Evolutionary conservation across 2,329 filamentous ascomycete species (phyloP).

Genomic region (Thelonectria blattea): DNA sequence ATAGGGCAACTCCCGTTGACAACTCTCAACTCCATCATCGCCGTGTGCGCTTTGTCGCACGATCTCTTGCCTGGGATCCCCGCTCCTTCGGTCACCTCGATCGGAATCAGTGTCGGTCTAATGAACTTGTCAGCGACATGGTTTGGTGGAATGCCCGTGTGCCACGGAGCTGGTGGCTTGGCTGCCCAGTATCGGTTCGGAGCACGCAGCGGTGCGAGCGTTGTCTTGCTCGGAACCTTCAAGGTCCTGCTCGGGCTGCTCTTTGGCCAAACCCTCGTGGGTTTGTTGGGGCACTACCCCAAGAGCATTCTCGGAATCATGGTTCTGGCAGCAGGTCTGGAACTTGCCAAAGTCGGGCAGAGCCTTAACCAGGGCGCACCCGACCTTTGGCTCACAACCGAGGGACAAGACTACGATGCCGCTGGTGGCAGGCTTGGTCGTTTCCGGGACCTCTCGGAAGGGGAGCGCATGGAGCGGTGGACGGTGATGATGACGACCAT

Average conservation of each 20-base stretch:
- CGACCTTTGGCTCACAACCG: conserved; percentile 61
- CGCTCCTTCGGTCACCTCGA: conserved; percentile 72
- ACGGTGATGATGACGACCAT: conserved; percentile 90
- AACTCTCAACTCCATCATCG: conserved; percentile 90
- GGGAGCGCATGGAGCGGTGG: conserved; percentile 78
- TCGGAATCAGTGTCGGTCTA: conserved; percentile 79
- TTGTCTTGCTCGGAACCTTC: conserved; percentile 77
- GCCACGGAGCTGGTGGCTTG: conserved; percentile 89
- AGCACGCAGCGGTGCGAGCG: conserved; percentile 82
- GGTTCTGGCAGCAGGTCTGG: conserved; percentile 87
- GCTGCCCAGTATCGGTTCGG: conserved; percentile 93
- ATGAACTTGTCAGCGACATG: conserved; percentile 89
- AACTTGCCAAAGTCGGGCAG: conserved; percentile 84
- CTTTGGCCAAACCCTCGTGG: conserved; percentile 76
- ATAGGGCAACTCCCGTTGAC: conserved; percentile 90
- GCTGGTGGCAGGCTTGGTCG: conserved; percentile 44
- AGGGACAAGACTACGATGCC: conserved; percentile 46
- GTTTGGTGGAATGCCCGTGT: conserved; percentile 95
- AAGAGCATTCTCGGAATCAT: conserved; percentile 81
- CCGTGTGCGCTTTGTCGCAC: conserved; percentile 77
- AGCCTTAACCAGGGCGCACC: conserved; percentile 76
- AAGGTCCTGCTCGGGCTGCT: conserved; percentile 80
- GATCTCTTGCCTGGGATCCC: conserved; percentile 76
- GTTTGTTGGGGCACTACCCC: conserved; percentile 75
- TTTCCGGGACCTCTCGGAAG: conserved; percentile 63